Evolutionary conservation across 345 rosid species (phyloP).

Genomic region (Eucalyptus cloeziana): DNA sequence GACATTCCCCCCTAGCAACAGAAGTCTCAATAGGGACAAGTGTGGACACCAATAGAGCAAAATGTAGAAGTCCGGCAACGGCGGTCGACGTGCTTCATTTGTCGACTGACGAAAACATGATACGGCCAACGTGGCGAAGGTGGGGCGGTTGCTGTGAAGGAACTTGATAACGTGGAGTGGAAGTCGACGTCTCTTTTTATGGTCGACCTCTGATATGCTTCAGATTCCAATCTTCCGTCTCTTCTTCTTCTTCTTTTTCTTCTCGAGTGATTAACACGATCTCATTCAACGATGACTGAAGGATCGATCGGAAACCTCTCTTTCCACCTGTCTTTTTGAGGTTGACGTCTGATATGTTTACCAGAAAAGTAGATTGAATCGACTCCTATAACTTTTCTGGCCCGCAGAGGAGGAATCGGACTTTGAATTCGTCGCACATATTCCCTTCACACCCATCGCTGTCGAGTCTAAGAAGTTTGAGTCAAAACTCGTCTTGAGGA

Average conservation of each 20-base stretch:
- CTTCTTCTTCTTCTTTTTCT: not conserved
- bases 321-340: not conserved
- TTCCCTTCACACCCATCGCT: not conserved
- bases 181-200: not conserved
- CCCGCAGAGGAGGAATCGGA: not conserved
- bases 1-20: not conserved
- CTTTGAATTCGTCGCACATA: not conserved
- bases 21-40: not conserved
- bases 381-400: not conserved
- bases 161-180: not conserved
- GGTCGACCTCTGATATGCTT: not conserved
- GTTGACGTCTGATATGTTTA: not conserved
- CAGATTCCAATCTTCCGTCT: not conserved
- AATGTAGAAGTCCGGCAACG: not conserved
- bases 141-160: not conserved
- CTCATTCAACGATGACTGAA: not conserved
- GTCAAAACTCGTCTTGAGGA: not conserved
- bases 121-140: not conserved
- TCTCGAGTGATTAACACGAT: not conserved
- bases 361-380: not conserved
- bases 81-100: not conserved
- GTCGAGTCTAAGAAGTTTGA: not conserved
- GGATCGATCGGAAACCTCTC: not conserved
- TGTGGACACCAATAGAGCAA: not conserved
- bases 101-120: not conserved